Conservation (phyloP, 1,139 yeast species). For the Pichia sp. region DNA sequence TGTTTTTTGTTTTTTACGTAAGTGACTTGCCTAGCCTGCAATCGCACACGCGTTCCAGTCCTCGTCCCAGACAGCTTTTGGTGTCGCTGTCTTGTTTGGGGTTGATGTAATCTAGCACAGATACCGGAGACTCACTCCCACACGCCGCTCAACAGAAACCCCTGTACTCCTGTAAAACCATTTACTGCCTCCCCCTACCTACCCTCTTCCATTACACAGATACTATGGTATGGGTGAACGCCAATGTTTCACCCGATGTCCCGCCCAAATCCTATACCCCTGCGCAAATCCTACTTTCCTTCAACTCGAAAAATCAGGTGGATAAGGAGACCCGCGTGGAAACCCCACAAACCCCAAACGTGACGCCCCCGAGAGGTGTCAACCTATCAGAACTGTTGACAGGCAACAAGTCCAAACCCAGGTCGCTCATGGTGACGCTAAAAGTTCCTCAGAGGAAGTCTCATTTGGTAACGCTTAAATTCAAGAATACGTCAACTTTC, state of each 20-base stretch:
- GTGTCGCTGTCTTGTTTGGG: no score
- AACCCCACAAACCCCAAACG: no score
- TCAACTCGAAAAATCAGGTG: background rate
- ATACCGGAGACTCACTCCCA: no score
- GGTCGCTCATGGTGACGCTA: conserved; percentile 6
- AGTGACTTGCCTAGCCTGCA: no score
- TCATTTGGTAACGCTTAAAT: conserved; percentile 7
- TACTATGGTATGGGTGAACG: background rate
- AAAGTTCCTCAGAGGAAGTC: conserved; percentile 6
- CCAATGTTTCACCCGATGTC: background rate
- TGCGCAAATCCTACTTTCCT: conserved; percentile 1
- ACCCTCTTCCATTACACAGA: background rate
- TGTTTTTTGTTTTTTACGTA: no score
- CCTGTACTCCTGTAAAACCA: background rate
- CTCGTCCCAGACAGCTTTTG: no score
- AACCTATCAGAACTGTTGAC: conserved; percentile 8
- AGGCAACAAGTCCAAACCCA: conserved; percentile 3
- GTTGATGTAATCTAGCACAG: no score
- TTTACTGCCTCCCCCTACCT: background rate
- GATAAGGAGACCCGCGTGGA: no score
- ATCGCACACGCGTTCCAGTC: no score
- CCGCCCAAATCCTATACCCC: conserved; percentile 4
- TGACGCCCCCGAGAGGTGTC: background rate
- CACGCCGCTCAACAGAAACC: no score
- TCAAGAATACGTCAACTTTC: background rate